phyloP scores from a whole-genome alignment of 2,329 filamentous ascomycete species.

The Hypoxylon sp. region DNA sequence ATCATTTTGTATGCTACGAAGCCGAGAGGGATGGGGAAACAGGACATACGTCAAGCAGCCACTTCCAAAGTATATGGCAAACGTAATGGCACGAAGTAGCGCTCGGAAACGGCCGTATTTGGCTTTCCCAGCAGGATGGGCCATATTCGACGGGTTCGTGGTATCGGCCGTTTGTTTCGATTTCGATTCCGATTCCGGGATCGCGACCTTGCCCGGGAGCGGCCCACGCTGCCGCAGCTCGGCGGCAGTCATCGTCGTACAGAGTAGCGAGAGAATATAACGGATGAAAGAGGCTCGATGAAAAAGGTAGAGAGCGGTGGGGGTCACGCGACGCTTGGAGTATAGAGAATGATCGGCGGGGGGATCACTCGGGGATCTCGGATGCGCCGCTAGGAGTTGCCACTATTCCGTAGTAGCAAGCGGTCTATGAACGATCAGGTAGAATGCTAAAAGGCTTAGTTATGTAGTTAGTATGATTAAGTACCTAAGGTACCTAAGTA shows the following conservation, averaged over 20 bases:
- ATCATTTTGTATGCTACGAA: conserved; percentile 1
- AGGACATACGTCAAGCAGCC: conserved; percentile 62
- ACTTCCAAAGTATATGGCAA: conserved; percentile 64
- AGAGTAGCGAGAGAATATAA: conserved; percentile 4
- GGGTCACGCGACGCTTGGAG: conserved; percentile 3
- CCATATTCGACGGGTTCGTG: conserved; percentile 38
- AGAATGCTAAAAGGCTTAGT: conserved; percentile 17
- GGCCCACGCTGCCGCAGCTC: conserved; percentile 54
- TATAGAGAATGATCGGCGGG: neutral
- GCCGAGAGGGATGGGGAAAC: conserved; percentile 16
- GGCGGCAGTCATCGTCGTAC: conserved; percentile 49
- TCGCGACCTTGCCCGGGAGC: conserved; percentile 43
- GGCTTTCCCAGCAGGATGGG: conserved; percentile 67
- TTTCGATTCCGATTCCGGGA: conserved; percentile 52
- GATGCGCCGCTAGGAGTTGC: conserved; percentile 7
- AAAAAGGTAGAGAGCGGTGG: conserved; percentile 6
- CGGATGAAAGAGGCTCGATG: neutral
- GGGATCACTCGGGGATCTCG: neutral
- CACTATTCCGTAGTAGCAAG: conserved; percentile 16
- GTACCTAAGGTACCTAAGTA: neutral
- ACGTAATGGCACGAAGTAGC: conserved; percentile 63
- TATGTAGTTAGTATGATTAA: conserved; percentile 11
- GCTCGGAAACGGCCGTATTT: conserved; percentile 64
- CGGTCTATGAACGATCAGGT: conserved; percentile 1
- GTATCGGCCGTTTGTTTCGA: conserved; percentile 45